Evolutionary conservation across 73 alveolate genomes (phyloP).

Genomic region (Paramecium pentaurelia): DNA sequence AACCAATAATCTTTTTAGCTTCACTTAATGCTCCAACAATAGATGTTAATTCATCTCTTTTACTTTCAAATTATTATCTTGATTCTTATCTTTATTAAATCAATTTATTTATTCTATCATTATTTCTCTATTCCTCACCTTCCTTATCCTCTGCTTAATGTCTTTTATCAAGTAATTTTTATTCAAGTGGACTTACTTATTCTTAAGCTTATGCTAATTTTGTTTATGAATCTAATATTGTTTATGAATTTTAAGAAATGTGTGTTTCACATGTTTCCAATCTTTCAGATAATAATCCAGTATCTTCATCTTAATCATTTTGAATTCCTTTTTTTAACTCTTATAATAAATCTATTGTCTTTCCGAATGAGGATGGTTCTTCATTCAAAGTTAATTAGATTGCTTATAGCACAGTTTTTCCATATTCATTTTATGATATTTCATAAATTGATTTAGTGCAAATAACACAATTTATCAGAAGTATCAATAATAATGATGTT

Average conservation of each 20-base stretch:
- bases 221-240: neutral
- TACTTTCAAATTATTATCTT: neutral
- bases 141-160: neutral
- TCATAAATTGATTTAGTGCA: neutral
- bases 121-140: constrained; percentile 5
- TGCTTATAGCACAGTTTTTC: neutral
- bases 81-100: neutral
- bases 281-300: neutral
- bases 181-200: neutral
- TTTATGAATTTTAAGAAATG: neutral
- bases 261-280: neutral
- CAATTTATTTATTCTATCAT: neutral
- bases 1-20: neutral
- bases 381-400: neutral
- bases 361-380: neutral
- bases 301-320: neutral
- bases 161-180: neutral
- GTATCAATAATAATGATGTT: neutral
- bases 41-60: constrained; percentile 21
- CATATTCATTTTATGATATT: neutral
- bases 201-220: neutral
- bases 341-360: neutral
- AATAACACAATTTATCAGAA: neutral
- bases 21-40: neutral
- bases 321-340: neutral